Base-by-base conservation (phyloP, 2,329 filamentous ascomycete species). In the Mariannaea sp. region DNA sequence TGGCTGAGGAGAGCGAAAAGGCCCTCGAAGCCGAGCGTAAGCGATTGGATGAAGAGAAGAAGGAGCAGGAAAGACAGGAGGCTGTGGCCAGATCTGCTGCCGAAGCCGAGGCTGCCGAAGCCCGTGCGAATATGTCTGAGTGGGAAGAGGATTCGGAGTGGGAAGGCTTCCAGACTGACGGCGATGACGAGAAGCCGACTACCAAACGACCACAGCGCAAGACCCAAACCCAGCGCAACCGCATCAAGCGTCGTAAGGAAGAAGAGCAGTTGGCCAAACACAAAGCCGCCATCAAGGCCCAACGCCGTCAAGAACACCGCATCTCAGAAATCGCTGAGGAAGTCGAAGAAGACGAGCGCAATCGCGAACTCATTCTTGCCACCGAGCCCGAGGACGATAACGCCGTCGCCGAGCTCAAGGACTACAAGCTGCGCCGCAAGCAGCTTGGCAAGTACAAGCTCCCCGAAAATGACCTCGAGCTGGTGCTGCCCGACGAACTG, bases 81-180 rank as follows among this genome's bases (percentile, higher is more conserved):
- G 83, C 88, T 14, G 82, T 86, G 0, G 84, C 83, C 10, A 77
- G 77, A 35, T 92, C 88, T 8, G 86, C 87, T 14, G 89, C 88
- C 2, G 83, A 89, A 62, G 86, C 88, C 2, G 88, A 92, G 43
- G 89, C 89, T 13, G 87, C 86, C 0, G 86, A 90, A 66, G 81
- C 83, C 57, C 83, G 81, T 41, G 82, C 81, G 3, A 80, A 86
- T 43, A 67, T 88, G 53, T 86, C 83, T 0, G 84, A 85, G 70
- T 93, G 84, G 78, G 91, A 95, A 55, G 89, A 93, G 65, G 92
- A 96, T 68, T 94, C 89, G 40, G 92, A 90, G 12, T 97, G 92
- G 91, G 93, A 92, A 71, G 89, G 89, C 0, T 85, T 91, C 60
- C 87, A 96, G 75, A 96, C 90, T 69, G 92, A 90, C 50, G 83